Base-by-base conservation (phyloP, 2,329 filamentous ascomycete genomes). In the Fusarium lateritium region DNA sequence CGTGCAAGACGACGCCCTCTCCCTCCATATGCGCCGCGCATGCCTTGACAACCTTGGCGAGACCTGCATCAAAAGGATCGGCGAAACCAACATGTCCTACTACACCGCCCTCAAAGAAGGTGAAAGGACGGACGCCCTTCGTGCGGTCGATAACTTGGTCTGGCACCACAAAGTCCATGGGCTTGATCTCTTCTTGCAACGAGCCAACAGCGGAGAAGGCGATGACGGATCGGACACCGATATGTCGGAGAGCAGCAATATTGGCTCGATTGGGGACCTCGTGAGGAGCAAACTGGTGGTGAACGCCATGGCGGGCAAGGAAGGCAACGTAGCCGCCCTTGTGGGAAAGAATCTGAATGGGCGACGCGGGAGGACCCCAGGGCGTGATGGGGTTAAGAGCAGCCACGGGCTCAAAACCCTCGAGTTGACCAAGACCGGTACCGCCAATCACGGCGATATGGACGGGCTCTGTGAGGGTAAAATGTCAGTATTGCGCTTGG, bases 91-190 rank as follows among this genome's bases (percentile, higher is more conserved):
- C 92, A 79, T 99, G 96, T 38, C 93, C 94, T 17, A 99, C 96
- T 71, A 97, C 89, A 31, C 96, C 96, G 71, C 89, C 89, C 81
- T 95, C 93, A 79, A 98, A 99, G 84, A 97, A 99, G 26, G 96
- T 98, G 80, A 95, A 98, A 3, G 95, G 94, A 9, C 96, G 88
- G 67, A 97, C 86, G 55, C 95, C 96, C 88, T 98, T 98, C 72
- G 95, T 98, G 67, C 95, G 93, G 83, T 99, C 96, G 78, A 98
- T 98, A 79, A 97, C 88, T 84, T 99, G 96, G 82, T 98, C 94
- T 1, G 95, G 96, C 14, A 99, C 88, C 52, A 98, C 93, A 80
- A 99, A 99, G 84, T 99, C 96, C 82, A 96, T 92, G 43, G 96
- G 96, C 82, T 92, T 93, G 80, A 99, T 95, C 76, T 94, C 89